Evolutionary conservation across 1,284 basidiomycete species (phyloP).

Genomic region (Sporisorium scitamineum): DNA sequence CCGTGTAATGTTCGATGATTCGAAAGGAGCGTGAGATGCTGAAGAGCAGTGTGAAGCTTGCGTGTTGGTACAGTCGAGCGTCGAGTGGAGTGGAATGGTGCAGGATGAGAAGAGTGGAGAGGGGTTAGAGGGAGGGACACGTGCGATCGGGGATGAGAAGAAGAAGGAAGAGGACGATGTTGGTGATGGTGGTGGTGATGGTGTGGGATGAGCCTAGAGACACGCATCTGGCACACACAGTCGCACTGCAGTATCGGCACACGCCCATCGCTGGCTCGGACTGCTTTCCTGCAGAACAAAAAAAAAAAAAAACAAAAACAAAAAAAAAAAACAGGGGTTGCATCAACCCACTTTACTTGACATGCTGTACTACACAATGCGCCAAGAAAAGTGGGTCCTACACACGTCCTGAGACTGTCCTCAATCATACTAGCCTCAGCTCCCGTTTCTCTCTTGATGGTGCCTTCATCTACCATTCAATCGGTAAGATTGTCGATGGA

Average conservation of each 20-base stretch:
- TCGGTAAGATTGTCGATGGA: background rate
- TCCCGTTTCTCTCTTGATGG: too few relatives aligned
- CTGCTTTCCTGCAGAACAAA: background rate
- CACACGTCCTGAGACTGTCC: too few relatives aligned
- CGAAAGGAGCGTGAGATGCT: conserved; percentile 34
- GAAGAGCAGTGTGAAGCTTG: conserved; percentile 40
- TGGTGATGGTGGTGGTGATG: conserved; percentile 6
- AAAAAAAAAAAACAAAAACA: background rate
- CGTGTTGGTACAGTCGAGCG: background rate
- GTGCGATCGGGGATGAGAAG: background rate
- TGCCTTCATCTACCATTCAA: background rate
- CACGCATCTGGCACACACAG: background rate
- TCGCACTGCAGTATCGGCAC: background rate
- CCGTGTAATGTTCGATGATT: background rate
- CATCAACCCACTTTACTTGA: background rate
- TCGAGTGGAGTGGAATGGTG: background rate
- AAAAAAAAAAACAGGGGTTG: conserved; percentile 2
- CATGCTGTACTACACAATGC: background rate
- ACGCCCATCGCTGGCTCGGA: conserved; percentile 11
- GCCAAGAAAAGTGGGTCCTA: background rate
- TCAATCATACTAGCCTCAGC: too few relatives aligned
- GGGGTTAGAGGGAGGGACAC: background rate
- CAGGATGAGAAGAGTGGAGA: background rate
- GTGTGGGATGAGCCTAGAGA: background rate
- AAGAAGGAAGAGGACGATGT: conserved; percentile 1